phyloP scores from a whole-genome alignment of 2,329 filamentous ascomycete species.

The Sporothrix euskadiensis region DNA sequence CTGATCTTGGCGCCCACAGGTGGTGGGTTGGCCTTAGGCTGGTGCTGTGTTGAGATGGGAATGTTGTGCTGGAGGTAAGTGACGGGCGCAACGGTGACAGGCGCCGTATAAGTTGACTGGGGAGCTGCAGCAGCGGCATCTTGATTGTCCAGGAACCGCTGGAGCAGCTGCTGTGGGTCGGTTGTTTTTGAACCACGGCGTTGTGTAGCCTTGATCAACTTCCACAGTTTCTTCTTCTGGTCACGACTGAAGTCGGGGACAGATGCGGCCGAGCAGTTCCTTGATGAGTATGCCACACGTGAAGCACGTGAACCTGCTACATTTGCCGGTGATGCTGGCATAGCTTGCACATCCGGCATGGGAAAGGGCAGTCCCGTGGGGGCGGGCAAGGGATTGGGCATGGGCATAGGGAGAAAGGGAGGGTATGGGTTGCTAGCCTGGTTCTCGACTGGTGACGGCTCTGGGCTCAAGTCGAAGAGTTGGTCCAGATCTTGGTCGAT shows the following conservation, averaged over 20 bases:
- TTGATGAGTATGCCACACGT: not conserved
- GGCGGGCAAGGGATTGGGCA: slow-evolving; percentile 1
- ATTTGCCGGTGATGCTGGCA: not conserved
- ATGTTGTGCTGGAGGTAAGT: not conserved
- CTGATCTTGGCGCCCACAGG: slow-evolving; percentile 28
- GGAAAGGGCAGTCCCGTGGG: slow-evolving; percentile 1
- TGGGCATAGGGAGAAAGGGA: not conserved
- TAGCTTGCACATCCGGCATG: not conserved
- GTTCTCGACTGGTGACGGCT: not conserved
- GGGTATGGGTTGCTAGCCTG: not conserved
- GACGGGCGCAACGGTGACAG: not conserved
- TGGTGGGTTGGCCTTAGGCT: slow-evolving; percentile 28
- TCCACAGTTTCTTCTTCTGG: slow-evolving; percentile 15
- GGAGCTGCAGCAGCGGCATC: not conserved
- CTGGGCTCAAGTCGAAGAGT: not conserved
- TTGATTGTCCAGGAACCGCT: slow-evolving; percentile 1
- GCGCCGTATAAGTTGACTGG: not conserved
- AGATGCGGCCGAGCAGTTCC: not conserved
- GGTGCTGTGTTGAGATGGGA: slow-evolving; percentile 22
- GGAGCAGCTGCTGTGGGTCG: slow-evolving; percentile 3
- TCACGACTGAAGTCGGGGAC: slow-evolving; percentile 14
- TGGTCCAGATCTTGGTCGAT: not conserved
- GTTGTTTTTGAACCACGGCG: not conserved
- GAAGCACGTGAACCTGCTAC: not conserved
- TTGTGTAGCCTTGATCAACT: not conserved